A percentile compares a stretch with the other conserved stretches of the same genome.
phyloP scores from a whole-genome alignment of 352 stramenopile genomes.

The Pythium coloratum region DNA sequence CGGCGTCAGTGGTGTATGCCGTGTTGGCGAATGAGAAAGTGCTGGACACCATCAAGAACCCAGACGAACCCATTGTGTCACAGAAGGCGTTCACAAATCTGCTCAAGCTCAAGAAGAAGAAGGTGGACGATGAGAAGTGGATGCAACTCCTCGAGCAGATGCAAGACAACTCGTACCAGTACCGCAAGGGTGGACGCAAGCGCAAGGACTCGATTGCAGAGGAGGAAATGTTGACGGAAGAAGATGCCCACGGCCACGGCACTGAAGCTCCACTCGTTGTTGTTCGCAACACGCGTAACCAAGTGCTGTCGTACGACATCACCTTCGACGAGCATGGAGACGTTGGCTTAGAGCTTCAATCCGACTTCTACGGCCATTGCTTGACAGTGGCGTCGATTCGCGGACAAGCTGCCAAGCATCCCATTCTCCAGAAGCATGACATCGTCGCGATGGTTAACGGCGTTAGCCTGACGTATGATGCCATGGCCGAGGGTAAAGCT shows the following conservation, averaged over 20 bases:
- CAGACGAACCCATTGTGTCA: slow-evolving; percentile 36
- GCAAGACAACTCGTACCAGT: slow-evolving; percentile 42
- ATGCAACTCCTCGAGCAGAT: slow-evolving; percentile 47
- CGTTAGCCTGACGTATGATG: slow-evolving; percentile 28
- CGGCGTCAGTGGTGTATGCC: slow-evolving; percentile 43
- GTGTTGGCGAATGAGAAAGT: slow-evolving; percentile 53
- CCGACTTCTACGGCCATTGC: slow-evolving; percentile 58
- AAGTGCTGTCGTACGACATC: slow-evolving; percentile 67
- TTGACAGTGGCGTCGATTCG: slow-evolving; percentile 40
- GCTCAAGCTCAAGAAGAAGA: slow-evolving; percentile 38
- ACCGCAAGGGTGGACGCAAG: slow-evolving; percentile 21
- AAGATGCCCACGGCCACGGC: slow-evolving; percentile 11
- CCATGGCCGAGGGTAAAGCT: slow-evolving; percentile 26
- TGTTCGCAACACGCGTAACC: slow-evolving; percentile 59
- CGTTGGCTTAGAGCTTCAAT: slow-evolving; percentile 45
- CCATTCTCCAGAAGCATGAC: slow-evolving; percentile 52
- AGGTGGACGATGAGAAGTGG: slow-evolving; percentile 53
- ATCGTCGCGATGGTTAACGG: slow-evolving; percentile 53
- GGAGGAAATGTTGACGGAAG: slow-evolving; percentile 6
- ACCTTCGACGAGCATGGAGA: slow-evolving; percentile 47
- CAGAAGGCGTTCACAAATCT: slow-evolving; percentile 48
- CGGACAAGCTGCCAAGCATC: slow-evolving; percentile 39
- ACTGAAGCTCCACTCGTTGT: slow-evolving; percentile 41
- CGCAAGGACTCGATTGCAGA: slow-evolving; percentile 26
- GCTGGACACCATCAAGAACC: slow-evolving; percentile 38